Percentiles rank a stretch among this genome's conserved stretches.
phyloP scores from a whole-genome alignment of 2,329 filamentous ascomycete genomes.

The Venturia nashicola region DNA sequence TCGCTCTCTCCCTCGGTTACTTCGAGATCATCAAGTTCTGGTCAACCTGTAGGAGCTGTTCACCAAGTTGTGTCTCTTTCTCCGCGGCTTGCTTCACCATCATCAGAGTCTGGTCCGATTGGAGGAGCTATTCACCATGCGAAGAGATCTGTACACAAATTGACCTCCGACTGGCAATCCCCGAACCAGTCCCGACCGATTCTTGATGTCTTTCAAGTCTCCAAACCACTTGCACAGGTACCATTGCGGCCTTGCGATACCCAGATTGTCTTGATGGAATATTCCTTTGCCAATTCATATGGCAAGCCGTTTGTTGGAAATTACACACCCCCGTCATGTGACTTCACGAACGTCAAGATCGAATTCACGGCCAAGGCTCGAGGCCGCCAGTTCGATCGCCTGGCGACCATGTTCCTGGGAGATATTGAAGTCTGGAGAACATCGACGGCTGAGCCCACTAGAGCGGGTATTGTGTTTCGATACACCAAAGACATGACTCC shows the following conservation, averaged over 20 bases:
- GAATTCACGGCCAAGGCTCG: slow-evolving; percentile 62
- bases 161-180: not conserved
- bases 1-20: not conserved
- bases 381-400: slow-evolving; percentile 63
- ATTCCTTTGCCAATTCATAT: slow-evolving; percentile 62
- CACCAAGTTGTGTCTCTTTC: not conserved
- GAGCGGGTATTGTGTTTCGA: slow-evolving; percentile 59
- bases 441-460: slow-evolving; percentile 67
- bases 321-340: slow-evolving; percentile 55
- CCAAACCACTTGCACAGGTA: not conserved
- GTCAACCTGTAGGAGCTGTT: not conserved
- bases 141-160: not conserved
- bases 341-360: slow-evolving; percentile 63
- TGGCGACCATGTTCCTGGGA: slow-evolving; percentile 63
- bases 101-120: not conserved
- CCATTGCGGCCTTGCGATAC: not conserved
- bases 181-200: not conserved
- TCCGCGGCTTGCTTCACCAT: not conserved
- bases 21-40: not conserved
- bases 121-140: not conserved
- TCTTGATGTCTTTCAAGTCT: slow-evolving; percentile 3
- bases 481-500: slow-evolving; percentile 70
- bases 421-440: slow-evolving; percentile 75
- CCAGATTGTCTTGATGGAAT: slow-evolving; percentile 46
- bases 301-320: slow-evolving; percentile 57